Evolutionary conservation across 1,284 basidiomycete genomes (phyloP), one percentile per base, ranked within the genome.

Genomic region (Leccinum griseonigrum): DNA sequence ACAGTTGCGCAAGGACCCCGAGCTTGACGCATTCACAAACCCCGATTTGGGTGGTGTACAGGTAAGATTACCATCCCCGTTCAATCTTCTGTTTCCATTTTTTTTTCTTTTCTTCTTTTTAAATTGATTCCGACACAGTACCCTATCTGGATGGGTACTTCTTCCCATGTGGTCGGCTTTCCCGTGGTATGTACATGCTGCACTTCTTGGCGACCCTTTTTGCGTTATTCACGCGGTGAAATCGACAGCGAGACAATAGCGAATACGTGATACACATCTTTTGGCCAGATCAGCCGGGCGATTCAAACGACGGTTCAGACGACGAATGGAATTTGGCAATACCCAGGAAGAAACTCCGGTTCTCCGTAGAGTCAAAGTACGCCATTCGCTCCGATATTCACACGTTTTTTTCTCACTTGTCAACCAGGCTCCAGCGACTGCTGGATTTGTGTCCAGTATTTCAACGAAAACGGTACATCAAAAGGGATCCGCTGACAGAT

Each of bases 121-220:
- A 32, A 34, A 14, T 51, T 53, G 34, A 58, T 54, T 36, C 28
- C n/a, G 16, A 29, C 32, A 29, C 32, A 77, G 77, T 75, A 72
- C 69, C 73, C 72, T 6, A 71, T 77, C 36, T 78, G 76, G 75
- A 77, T 78, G 74, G 73, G 71, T 36, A 66, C 74, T 59, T 63
- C 60, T 57, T 67, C 71, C 28, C 67, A 67, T 64, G 68, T 69
- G 3, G 62, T 73, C 38, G 72, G 71, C 70, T 69, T 69, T 52
- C 56, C 62, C 28, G 58, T 69, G 61, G 68, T 68, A 59, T 31
- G 59, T 61, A 53, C 28, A 16, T 14, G 38, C 28, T 50, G 22
- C 32, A 34, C 8, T 32, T 53, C 34, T 29, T 31, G 18, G 36
- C 40, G 22, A 26, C 11, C 22, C 18, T 13, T 53, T 31, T 46